A percentile compares a stretch with the other conserved stretches of the same genome.
Conservation (phyloP, 2,329 filamentous ascomycete species). For the Microthyrium microscopicum region DNA sequence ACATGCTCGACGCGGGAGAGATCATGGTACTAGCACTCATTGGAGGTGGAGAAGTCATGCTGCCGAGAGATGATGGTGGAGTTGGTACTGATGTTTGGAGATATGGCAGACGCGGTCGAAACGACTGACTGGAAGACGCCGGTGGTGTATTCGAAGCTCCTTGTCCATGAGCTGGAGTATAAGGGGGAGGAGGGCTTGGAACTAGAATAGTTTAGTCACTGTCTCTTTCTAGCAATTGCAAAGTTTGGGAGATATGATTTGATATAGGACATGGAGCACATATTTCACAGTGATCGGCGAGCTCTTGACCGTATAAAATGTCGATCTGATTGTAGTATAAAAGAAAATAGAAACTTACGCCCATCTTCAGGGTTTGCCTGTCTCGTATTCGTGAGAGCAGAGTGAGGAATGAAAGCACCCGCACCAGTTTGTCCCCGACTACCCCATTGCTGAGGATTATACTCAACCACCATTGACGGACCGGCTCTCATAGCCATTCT, state of each 20-base stretch:
- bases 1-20: background rate
- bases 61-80: background rate
- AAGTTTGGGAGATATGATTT: background rate
- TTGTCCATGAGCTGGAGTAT: too few relatives aligned
- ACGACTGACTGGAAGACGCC: too few relatives aligned
- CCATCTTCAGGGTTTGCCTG: conserved; percentile 5
- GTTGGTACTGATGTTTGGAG: background rate
- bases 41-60: conserved; percentile 1
- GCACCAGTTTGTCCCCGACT: background rate
- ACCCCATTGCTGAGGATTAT: conserved; percentile 8
- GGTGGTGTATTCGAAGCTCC: too few relatives aligned
- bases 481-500: background rate
- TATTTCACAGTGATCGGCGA: background rate
- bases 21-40: conserved; percentile 5
- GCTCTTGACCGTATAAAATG: too few relatives aligned
- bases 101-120: too few relatives aligned
- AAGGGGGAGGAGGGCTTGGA: conserved; percentile 5
- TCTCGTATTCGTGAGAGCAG: background rate
- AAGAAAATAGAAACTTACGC: conserved; percentile 2
- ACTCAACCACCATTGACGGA: conserved; percentile 4
- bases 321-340: background rate
- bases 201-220: background rate
- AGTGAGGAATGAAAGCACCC: conserved; percentile 2
- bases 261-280: background rate
- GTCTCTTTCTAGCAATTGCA: too few relatives aligned